These are phyloP conservation scores for Pichia cabralensis DNA, from an alignment of 805 yeast genomes.

Conservation along the genomic window DNA sequence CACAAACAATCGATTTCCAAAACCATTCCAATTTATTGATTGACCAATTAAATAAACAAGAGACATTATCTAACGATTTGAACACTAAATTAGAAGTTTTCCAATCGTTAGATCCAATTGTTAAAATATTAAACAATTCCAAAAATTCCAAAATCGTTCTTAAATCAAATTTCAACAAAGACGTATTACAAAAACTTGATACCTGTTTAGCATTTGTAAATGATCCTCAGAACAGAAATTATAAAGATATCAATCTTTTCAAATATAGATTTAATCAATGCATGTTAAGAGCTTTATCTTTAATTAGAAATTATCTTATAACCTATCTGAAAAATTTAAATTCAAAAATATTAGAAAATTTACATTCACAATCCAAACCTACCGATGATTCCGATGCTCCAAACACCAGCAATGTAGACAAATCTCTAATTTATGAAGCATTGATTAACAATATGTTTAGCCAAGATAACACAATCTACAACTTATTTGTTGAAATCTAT, in stretches of 20 bases:
- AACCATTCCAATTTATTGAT: slow-evolving; percentile 42
- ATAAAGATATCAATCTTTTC: slow-evolving; percentile 62
- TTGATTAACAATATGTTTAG: background rate
- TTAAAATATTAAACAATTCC: slow-evolving; percentile 57
- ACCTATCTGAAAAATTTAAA: slow-evolving; percentile 30
- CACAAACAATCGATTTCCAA: slow-evolving; percentile 58
- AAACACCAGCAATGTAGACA: background rate
- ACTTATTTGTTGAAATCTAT: background rate
- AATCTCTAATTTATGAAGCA: background rate
- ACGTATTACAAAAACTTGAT: slow-evolving; percentile 51
- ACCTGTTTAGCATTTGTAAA: slow-evolving; percentile 52
- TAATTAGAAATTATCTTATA: slow-evolving; percentile 58
- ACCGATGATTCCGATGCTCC: no score
- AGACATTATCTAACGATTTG: slow-evolving; percentile 34
- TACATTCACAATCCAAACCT: slow-evolving; percentile 22
- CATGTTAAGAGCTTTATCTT: slow-evolving; percentile 67
- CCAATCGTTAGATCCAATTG: slow-evolving; percentile 61
- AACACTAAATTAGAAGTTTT: slow-evolving; percentile 45
- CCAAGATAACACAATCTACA: background rate
- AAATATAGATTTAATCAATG: slow-evolving; percentile 72
- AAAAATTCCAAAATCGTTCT: slow-evolving; percentile 57
- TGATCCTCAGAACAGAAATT: slow-evolving; percentile 36
- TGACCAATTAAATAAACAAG: slow-evolving; percentile 33
- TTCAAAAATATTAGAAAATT: slow-evolving; percentile 14
- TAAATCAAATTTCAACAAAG: slow-evolving; percentile 41